Percentiles rank a stretch among this genome's conserved stretches.
Conservation (phyloP, 768 basidiomycete species). For the Hericium coralloides region DNA sequence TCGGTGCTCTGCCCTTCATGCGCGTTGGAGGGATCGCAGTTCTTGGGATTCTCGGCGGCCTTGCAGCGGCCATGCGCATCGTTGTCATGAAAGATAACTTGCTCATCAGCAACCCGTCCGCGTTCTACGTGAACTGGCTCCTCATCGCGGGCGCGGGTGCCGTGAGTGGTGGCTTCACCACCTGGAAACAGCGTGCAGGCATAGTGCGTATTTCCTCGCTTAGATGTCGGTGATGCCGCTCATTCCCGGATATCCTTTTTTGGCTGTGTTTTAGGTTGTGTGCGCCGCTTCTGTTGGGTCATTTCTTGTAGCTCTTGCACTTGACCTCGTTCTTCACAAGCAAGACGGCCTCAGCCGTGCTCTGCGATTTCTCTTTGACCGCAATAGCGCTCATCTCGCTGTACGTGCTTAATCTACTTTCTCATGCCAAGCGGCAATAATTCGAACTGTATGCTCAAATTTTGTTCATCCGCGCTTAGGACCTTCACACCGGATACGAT, state of each 20-base stretch:
- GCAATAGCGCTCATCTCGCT: constrained; percentile 46
- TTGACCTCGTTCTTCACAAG: constrained; percentile 47
- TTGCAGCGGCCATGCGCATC: constrained; percentile 48
- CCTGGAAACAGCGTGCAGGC: constrained; percentile 37
- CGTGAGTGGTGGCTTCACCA: constrained; percentile 31
- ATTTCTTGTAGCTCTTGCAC: constrained; percentile 45
- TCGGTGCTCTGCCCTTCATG: constrained; percentile 46
- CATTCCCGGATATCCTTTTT: neutral
- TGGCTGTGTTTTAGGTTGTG: constrained; percentile 16
- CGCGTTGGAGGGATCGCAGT: constrained; percentile 36
- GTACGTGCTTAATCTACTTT: constrained; percentile 26
- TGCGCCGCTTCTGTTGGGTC: constrained; percentile 51
- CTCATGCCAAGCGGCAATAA: neutral
- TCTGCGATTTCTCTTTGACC: constrained; percentile 53
- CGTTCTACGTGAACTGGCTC: constrained; percentile 43
- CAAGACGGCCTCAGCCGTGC: constrained; percentile 59
- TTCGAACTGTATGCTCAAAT: neutral
- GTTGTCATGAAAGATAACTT: constrained; percentile 41
- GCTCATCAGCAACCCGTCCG: constrained; percentile 26
- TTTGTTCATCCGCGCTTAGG: constrained; percentile 26
- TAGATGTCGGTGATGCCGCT: neutral
- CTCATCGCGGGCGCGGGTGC: constrained; percentile 38
- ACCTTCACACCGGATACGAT: constrained; percentile 40
- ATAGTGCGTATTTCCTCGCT: constrained; percentile 34
- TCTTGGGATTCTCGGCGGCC: constrained; percentile 44